These are phyloP conservation scores for Ascochyta clinopodiicola DNA, from an alignment of 2,329 filamentous ascomycete genomes.

Conservation along the genomic window DNA sequence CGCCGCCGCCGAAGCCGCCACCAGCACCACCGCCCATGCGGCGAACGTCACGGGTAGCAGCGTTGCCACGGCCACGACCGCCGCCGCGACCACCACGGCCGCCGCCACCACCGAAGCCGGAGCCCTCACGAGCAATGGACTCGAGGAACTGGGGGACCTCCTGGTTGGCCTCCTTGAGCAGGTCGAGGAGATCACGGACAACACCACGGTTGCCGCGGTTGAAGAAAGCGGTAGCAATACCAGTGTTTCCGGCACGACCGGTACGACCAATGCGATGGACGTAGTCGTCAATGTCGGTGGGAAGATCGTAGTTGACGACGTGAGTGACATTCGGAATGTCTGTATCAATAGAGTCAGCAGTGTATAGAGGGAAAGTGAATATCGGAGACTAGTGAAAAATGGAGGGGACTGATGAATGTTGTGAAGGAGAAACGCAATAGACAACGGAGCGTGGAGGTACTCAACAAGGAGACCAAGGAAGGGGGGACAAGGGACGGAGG, in stretches of 20 bases:
- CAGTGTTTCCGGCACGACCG: slow-evolving; percentile 98
- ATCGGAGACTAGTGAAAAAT: background rate
- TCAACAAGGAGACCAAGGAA: background rate
- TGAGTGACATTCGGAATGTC: slow-evolving; percentile 97
- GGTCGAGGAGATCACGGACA: slow-evolving; percentile 93
- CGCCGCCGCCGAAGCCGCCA: slow-evolving; percentile 60
- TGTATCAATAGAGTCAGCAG: background rate
- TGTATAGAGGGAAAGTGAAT: no score
- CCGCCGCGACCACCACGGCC: slow-evolving; percentile 68
- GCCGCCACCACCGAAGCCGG: slow-evolving; percentile 77
- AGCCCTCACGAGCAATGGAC: slow-evolving; percentile 94
- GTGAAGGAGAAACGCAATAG: background rate
- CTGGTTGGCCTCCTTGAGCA: slow-evolving; percentile 98
- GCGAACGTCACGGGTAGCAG: slow-evolving; percentile 87
- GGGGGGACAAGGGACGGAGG: background rate
- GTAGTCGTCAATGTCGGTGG: slow-evolving; percentile 97
- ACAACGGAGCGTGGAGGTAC: background rate
- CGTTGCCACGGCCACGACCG: slow-evolving; percentile 73
- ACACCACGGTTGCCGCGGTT: slow-evolving; percentile 99
- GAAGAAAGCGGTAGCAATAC: slow-evolving; percentile 98
- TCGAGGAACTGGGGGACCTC: slow-evolving; percentile 94
- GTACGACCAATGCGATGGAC: slow-evolving; percentile 99
- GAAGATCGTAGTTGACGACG: slow-evolving; percentile 99
- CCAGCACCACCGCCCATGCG: slow-evolving; percentile 62
- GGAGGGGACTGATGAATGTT: background rate